phyloP scores from a whole-genome alignment of 2,329 filamentous ascomycete genomes.

The Neofusicoccum parvum region DNA sequence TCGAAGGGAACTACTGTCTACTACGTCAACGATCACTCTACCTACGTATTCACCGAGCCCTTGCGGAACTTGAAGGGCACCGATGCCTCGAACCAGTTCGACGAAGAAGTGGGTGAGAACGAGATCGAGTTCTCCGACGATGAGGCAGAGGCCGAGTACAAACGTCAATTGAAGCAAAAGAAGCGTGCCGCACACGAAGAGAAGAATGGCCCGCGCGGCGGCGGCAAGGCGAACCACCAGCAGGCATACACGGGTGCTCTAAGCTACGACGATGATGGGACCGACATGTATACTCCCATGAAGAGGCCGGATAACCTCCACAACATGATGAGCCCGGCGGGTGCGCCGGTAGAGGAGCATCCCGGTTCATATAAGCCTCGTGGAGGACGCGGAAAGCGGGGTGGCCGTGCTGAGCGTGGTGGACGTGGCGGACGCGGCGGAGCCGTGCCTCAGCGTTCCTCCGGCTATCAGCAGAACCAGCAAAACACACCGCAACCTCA shows the following conservation, averaged over 20 bases:
- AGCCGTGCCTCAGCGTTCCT: slow-evolving; percentile 23
- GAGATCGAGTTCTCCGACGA: slow-evolving; percentile 97
- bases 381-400: slow-evolving; percentile 28
- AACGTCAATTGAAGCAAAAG: slow-evolving; percentile 59
- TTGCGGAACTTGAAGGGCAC: slow-evolving; percentile 81
- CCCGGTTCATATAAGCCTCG: slow-evolving; percentile 35
- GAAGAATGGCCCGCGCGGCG: slow-evolving; percentile 1
- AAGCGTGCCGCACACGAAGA: slow-evolving; percentile 43
- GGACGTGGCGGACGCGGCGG: slow-evolving; percentile 33
- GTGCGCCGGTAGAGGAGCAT: slow-evolving; percentile 38
- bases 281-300: slow-evolving; percentile 51
- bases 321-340: slow-evolving; percentile 42
- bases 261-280: slow-evolving; percentile 47
- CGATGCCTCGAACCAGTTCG: slow-evolving; percentile 92
- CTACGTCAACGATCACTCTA: slow-evolving; percentile 78
- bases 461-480: not conserved
- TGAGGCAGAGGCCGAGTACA: slow-evolving; percentile 86
- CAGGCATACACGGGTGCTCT: slow-evolving; percentile 32
- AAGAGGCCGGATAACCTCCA: slow-evolving; percentile 51
- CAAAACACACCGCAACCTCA: slow-evolving; percentile 4
- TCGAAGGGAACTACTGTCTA: slow-evolving; percentile 70
- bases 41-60: slow-evolving; percentile 83
- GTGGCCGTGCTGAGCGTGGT: slow-evolving; percentile 31
- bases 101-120: slow-evolving; percentile 83
- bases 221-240: not conserved